Percentiles rank a stretch among this genome's conserved stretches.
phyloP scores from a whole-genome alignment of 164 flowering plant genomes.

The Litsea cubeba region DNA sequence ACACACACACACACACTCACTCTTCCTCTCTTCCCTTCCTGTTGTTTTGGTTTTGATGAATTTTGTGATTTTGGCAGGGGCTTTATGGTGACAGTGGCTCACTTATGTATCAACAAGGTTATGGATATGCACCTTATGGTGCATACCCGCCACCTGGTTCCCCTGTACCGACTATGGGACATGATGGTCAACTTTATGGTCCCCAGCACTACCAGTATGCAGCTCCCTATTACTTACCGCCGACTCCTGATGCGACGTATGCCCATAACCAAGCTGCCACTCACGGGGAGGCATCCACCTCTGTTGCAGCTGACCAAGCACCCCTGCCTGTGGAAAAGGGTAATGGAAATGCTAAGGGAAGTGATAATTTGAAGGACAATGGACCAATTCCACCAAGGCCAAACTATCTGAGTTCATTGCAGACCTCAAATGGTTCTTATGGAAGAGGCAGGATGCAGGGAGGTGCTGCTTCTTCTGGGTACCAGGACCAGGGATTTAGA shows the following conservation, averaged over 20 bases:
- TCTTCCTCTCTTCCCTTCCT: too few relatives aligned
- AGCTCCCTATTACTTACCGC: conserved; percentile 48
- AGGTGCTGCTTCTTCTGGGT: conserved; percentile 41
- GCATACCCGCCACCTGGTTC: conserved; percentile 65
- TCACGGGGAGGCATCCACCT: conserved; percentile 38
- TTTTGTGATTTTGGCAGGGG: conserved; percentile 31
- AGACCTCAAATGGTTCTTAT: conserved; percentile 39
- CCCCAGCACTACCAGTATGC: conserved; percentile 82
- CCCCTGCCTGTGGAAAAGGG: conserved; percentile 43
- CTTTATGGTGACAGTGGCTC: conserved; percentile 66
- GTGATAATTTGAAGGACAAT: conserved; percentile 37
- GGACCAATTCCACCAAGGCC: conserved; percentile 35
- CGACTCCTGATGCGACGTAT: conserved; percentile 36
- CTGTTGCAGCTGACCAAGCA: conserved; percentile 45
- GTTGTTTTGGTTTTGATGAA: not conserved
- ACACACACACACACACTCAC: too few relatives aligned
- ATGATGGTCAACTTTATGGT: conserved; percentile 76
- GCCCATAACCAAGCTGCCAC: conserved; percentile 27
- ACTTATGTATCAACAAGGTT: conserved; percentile 58
- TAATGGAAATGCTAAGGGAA: conserved; percentile 35
- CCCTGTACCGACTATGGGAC: conserved; percentile 67
- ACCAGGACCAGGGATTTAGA: conserved; percentile 51
- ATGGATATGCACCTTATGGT: conserved; percentile 68
- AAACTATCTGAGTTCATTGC: conserved; percentile 27
- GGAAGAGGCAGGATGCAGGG: conserved; percentile 40